Evolutionary conservation across 129 eudicot species (phyloP).

Genomic region (Smallanthus sonchifolius): DNA sequence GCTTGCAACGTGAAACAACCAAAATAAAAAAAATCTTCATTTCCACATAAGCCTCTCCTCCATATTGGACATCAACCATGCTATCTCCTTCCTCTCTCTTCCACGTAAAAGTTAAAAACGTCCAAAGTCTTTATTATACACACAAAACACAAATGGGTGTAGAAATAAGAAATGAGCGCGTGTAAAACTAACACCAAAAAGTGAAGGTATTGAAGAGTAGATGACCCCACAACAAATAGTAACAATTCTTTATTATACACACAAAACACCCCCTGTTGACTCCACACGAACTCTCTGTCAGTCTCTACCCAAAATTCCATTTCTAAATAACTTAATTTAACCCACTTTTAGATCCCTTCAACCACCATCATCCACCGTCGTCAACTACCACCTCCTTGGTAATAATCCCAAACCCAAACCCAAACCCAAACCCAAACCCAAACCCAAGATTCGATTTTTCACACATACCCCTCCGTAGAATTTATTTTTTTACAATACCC

Average conservation of each 20-base stretch:
- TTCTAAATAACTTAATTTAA: conserved; percentile 22
- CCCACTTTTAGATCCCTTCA: conserved; percentile 7
- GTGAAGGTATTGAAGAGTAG: not conserved
- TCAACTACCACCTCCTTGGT: too few relatives aligned
- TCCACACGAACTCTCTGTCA: not conserved
- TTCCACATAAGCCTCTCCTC: too few relatives aligned
- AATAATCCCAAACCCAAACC: too few relatives aligned
- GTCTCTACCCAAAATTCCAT: conserved; percentile 20
- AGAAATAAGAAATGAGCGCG: conserved; percentile 8
- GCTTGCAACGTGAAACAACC: too few relatives aligned
- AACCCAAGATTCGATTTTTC: conserved; percentile 17
- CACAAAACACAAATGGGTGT: not conserved
- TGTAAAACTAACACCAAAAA: not conserved
- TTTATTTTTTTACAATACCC: not conserved
- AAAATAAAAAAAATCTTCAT: too few relatives aligned
- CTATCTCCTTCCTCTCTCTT: too few relatives aligned
- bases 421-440: too few relatives aligned
- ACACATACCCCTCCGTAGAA: conserved; percentile 13
- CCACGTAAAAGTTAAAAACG: too few relatives aligned
- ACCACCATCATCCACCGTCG: too few relatives aligned
- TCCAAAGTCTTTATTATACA: too few relatives aligned
- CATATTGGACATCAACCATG: too few relatives aligned
- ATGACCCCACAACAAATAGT: not conserved
- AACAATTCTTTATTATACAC: conserved; percentile 22
- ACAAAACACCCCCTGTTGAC: conserved; percentile 27